Conservation (phyloP, 139 green algal species). For the Tetradesmus obliquus region DNA sequence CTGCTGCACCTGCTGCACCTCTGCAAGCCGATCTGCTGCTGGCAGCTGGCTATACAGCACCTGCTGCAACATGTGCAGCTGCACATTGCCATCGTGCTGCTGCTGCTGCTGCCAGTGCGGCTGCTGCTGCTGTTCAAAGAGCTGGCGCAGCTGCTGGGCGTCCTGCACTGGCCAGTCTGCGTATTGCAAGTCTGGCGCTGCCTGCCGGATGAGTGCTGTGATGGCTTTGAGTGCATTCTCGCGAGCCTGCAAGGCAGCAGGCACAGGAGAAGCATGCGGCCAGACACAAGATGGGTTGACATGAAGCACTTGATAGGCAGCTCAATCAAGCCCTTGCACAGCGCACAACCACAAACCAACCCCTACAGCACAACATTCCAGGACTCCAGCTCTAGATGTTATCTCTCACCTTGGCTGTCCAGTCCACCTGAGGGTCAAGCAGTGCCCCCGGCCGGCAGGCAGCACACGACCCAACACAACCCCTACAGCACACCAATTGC, state of each 20-base stretch:
- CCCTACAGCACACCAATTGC: too few relatives aligned
- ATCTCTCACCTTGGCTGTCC: too few relatives aligned
- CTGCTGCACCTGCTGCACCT: not conserved
- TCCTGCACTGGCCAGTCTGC: conserved; percentile 1
- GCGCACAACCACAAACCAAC: too few relatives aligned
- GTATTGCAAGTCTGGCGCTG: conserved; percentile 27
- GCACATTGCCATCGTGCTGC: not conserved
- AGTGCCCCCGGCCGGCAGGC: too few relatives aligned
- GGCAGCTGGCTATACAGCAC: conserved; percentile 15
- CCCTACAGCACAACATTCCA: too few relatives aligned
- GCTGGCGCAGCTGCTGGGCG: not conserved
- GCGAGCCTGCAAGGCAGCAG: not conserved
- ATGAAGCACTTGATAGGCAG: too few relatives aligned
- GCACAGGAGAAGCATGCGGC: not conserved
- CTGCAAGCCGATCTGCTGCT: not conserved
- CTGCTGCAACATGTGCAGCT: conserved; percentile 26
- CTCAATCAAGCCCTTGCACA: too few relatives aligned
- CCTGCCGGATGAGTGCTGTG: not conserved
- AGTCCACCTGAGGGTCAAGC: too few relatives aligned
- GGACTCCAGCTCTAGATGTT: too few relatives aligned
- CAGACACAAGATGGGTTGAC: not conserved
- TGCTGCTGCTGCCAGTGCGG: not conserved
- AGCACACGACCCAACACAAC: too few relatives aligned
- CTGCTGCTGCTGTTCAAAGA: not conserved
- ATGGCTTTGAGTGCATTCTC: conserved; percentile 1